phyloP scores from a whole-genome alignment of 441 rosid genomes.

The Croton laevigatus region DNA sequence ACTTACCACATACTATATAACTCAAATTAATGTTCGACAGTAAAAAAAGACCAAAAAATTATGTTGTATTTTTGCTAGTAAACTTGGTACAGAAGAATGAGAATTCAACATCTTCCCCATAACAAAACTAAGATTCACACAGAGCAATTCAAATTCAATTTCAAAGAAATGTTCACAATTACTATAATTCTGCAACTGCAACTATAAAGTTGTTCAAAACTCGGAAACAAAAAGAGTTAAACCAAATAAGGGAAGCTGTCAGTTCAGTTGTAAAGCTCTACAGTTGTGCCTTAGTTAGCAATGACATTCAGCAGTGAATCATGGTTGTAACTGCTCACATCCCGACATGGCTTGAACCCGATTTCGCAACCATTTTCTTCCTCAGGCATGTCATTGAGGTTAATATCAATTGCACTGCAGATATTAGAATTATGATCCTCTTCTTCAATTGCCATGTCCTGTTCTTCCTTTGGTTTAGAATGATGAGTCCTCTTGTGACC shows the following conservation, averaged over 20 bases:
- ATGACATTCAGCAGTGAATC: slow-evolving; percentile 30
- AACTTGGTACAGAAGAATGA: slow-evolving; percentile 6
- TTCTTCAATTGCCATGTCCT: slow-evolving; percentile 11
- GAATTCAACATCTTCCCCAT: neutral
- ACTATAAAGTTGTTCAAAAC: neutral
- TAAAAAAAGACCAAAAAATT: neutral
- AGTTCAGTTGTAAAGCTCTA: neutral
- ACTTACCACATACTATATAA: neutral
- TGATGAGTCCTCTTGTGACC: slow-evolving; percentile 60
- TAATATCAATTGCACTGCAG: slow-evolving; percentile 17
- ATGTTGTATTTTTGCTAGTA: neutral
- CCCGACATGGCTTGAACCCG: slow-evolving; percentile 29
- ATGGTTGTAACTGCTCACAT: slow-evolving; percentile 23
- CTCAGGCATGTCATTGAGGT: slow-evolving; percentile 18
- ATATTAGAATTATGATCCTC: slow-evolving; percentile 20
- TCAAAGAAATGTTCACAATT: neutral
- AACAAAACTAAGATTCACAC: neutral
- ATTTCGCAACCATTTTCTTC: slow-evolving; percentile 20
- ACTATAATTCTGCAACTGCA: neutral
- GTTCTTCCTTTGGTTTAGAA: slow-evolving; percentile 24
- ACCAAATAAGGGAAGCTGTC: neutral
- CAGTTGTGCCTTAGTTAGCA: slow-evolving; percentile 23
- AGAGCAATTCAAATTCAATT: neutral
- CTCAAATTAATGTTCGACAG: neutral
- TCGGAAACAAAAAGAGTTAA: neutral